Percentiles rank a stretch among this genome's conserved stretches.
Evolutionary conservation across 1,284 basidiomycete genomes (phyloP).

Genomic region (Pulveroboletus ridleyi): DNA sequence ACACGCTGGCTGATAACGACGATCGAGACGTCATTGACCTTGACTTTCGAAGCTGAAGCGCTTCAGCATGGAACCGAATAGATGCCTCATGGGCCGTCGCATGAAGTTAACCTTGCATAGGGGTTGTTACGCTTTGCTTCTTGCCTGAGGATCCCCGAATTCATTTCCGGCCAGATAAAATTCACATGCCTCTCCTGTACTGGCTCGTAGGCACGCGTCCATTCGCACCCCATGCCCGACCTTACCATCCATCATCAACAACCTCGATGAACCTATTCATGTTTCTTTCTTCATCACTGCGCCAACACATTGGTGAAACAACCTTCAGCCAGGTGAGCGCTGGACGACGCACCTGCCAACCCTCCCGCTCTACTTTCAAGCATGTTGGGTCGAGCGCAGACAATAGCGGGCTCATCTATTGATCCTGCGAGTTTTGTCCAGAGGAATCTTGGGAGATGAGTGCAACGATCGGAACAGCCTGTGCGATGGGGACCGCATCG

Average conservation of each 20-base stretch:
- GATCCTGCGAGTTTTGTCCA: conserved; percentile 22
- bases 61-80: too few relatives aligned
- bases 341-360: conserved; percentile 28
- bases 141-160: too few relatives aligned
- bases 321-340: conserved; percentile 26
- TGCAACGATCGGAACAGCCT: conserved; percentile 25
- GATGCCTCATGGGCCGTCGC: too few relatives aligned
- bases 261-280: conserved; percentile 29
- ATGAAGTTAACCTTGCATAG: too few relatives aligned
- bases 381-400: conserved; percentile 25
- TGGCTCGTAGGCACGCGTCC: too few relatives aligned
- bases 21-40: too few relatives aligned
- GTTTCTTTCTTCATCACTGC: conserved; percentile 25
- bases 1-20: too few relatives aligned
- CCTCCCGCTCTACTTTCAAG: conserved; percentile 32
- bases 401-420: conserved; percentile 9
- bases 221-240: too few relatives aligned
- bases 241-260: conserved; percentile 5
- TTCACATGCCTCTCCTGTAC: too few relatives aligned
- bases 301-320: conserved; percentile 27
- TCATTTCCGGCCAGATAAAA: too few relatives aligned
- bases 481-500: conserved; percentile 27
- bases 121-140: too few relatives aligned
- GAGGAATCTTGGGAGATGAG: conserved; percentile 29
- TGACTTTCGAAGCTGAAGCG: too few relatives aligned